Percentiles rank a stretch among this genome's conserved stretches.
phyloP scores from a whole-genome alignment of 2,329 filamentous ascomycete genomes.

The Lecanosticta acicola region DNA sequence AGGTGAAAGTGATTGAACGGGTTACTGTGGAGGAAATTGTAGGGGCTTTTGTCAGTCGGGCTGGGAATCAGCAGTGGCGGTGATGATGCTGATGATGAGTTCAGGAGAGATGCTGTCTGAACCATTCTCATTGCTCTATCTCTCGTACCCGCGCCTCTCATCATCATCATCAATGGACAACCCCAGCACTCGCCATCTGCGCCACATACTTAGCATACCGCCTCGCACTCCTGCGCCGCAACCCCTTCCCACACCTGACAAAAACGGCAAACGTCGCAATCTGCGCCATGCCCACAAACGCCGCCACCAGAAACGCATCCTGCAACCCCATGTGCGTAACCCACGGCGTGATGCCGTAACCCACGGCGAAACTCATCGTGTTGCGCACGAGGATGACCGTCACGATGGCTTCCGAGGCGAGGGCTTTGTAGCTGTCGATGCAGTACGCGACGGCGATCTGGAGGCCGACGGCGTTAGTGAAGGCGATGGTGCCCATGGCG shows the following conservation, averaged over 20 bases:
- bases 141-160: too few species aligned
- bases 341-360: conserved; percentile 48
- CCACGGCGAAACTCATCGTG: conserved; percentile 44
- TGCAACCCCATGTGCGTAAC: conserved; percentile 39
- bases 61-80: conserved; percentile 42
- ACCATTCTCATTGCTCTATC: too few species aligned
- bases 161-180: conserved; percentile 24
- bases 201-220: conserved; percentile 39
- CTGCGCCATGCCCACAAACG: conserved; percentile 40
- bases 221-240: conserved; percentile 37
- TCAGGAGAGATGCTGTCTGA: too few species aligned
- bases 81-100: conserved; percentile 9
- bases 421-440: conserved; percentile 43
- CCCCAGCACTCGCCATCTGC: conserved; percentile 23
- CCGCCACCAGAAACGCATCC: conserved; percentile 41
- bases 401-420: conserved; percentile 42
- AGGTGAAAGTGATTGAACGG: conserved; percentile 31
- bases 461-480: conserved; percentile 39
- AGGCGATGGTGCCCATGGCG: conserved; percentile 43
- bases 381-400: conserved; percentile 45
- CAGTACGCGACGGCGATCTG: conserved; percentile 41
- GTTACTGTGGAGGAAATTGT: conserved; percentile 43
- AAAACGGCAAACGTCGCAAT: conserved; percentile 39
- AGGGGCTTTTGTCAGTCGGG: conserved; percentile 51
- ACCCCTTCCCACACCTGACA: conserved; percentile 45